phyloP scores from a whole-genome alignment of 805 yeast genomes.

The Candida hungchunana region DNA sequence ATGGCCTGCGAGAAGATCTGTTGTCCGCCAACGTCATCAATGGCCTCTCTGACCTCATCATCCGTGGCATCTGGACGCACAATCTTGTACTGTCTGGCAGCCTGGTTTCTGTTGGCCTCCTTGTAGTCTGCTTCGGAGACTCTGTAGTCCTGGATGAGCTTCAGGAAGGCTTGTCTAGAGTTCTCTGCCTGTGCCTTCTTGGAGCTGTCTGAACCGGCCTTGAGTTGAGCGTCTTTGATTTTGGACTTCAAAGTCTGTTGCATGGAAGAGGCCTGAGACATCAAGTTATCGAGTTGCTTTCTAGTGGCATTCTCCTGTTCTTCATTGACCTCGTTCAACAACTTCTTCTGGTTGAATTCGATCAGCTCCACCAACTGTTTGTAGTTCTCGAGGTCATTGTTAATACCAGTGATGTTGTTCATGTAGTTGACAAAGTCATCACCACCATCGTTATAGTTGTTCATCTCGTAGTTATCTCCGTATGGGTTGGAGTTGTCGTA shows the following conservation, averaged over 20 bases:
- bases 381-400: constrained; percentile 66
- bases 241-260: constrained; percentile 71
- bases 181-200: constrained; percentile 89
- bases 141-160: constrained; percentile 81
- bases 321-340: constrained; percentile 68
- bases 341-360: constrained; percentile 63
- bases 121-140: constrained; percentile 82
- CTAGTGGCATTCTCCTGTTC: constrained; percentile 66
- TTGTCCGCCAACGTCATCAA: constrained; percentile 78
- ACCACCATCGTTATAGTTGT: constrained; percentile 22
- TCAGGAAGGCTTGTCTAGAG: constrained; percentile 78
- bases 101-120: constrained; percentile 79
- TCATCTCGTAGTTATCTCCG: constrained; percentile 23
- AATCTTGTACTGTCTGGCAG: constrained; percentile 88
- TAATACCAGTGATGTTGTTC: constrained; percentile 63
- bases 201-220: constrained; percentile 67
- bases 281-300: constrained; percentile 71
- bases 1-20: constrained; percentile 95
- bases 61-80: constrained; percentile 84
- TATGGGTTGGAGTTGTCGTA: constrained; percentile 27
- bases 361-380: constrained; percentile 64
- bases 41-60: constrained; percentile 78
- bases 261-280: constrained; percentile 72
- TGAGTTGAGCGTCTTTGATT: constrained; percentile 72
- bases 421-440: constrained; percentile 64